Conservation (phyloP, 2,329 filamentous ascomycete species). For the Microdochium trichocladiopsis region DNA sequence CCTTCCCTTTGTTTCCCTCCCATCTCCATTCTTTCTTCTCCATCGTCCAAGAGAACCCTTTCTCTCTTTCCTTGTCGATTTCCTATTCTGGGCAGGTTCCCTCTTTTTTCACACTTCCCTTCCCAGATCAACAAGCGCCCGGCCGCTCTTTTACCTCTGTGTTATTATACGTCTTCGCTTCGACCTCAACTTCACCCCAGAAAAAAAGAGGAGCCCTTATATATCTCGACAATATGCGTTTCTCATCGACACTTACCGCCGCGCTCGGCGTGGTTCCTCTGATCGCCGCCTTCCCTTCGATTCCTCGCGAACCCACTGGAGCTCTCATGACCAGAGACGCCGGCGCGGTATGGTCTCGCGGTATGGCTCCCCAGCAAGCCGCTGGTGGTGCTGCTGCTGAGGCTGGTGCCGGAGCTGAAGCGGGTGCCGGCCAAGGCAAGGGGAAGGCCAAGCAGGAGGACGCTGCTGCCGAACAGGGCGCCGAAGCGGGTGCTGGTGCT, state of each 20-base stretch:
- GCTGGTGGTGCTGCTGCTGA: neutral
- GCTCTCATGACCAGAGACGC: neutral
- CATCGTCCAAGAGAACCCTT: neutral
- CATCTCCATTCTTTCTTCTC: neutral
- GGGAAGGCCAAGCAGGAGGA: neutral
- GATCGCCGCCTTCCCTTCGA: neutral
- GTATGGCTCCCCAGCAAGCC: neutral
- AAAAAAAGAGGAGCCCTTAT: neutral
- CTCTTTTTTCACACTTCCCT: neutral
- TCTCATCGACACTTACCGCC: neutral
- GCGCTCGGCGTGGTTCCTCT: neutral
- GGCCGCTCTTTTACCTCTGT: neutral
- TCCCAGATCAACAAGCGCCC: neutral
- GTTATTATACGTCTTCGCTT: neutral
- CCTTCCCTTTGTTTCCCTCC: neutral
- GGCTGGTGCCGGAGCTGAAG: neutral
- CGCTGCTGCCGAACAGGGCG: neutral
- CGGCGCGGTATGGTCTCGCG: neutral
- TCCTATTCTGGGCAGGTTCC: slow-evolving; percentile 1
- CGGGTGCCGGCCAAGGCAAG: neutral
- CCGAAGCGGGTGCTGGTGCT: neutral
- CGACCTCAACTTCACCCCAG: neutral
- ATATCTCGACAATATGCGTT: neutral
- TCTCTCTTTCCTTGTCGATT: neutral
- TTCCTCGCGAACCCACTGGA: neutral